Conservation (phyloP, 129 eudicot genomes). For the Tagetes patula region DNA sequence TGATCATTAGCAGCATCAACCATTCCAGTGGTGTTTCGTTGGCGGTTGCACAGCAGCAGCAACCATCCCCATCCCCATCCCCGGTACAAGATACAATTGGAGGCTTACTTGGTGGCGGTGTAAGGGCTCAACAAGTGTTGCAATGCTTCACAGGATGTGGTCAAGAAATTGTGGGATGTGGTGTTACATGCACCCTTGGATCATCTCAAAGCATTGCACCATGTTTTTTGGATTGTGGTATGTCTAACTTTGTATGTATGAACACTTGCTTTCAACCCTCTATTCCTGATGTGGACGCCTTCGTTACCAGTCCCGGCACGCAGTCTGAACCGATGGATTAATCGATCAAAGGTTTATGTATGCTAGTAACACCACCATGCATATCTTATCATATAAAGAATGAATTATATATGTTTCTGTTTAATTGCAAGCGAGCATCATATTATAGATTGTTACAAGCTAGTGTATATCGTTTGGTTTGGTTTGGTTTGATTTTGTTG, state of each 20-base stretch:
- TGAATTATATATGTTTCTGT: neutral
- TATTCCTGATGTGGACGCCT: neutral
- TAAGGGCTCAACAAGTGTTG: constrained; percentile 35
- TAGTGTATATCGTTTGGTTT: no score
- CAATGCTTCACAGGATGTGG: constrained; percentile 44
- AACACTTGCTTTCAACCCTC: constrained; percentile 34
- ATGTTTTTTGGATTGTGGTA: constrained; percentile 38
- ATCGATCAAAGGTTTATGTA: neutral
- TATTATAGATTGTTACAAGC: neutral
- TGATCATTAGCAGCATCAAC: constrained; percentile 15
- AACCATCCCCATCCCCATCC: constrained; percentile 1
- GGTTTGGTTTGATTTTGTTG: no score
- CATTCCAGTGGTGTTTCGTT: constrained; percentile 3
- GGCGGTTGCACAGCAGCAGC: constrained; percentile 19
- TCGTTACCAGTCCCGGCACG: neutral
- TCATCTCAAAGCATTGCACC: constrained; percentile 41
- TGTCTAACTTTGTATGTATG: constrained; percentile 39
- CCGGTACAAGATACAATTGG: constrained; percentile 17
- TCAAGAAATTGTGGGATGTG: constrained; percentile 37
- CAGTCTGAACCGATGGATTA: neutral
- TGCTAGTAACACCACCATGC: neutral
- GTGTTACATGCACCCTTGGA: constrained; percentile 40
- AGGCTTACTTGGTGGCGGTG: constrained; percentile 20
- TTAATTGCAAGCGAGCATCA: neutral
- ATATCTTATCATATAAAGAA: constrained; percentile 8